These are phyloP conservation scores for Simplicillium aogashimaense DNA, from an alignment of 2,329 filamentous ascomycete species.

Conservation along the genomic window DNA sequence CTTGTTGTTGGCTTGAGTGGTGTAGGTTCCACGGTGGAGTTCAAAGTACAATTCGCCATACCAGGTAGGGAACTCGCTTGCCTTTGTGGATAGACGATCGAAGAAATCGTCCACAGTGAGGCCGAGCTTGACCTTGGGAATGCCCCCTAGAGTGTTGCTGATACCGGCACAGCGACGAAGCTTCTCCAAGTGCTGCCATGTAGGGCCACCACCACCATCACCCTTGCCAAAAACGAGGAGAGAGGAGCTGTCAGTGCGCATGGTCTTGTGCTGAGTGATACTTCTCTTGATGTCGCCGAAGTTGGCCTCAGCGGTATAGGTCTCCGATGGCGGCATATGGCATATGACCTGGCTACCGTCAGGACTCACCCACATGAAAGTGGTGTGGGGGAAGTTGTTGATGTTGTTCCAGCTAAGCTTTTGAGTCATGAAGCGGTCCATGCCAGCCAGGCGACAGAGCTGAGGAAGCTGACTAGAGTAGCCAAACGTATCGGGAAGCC, in stretches of 20 bases:
- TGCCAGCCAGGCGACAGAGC: conserved; percentile 84
- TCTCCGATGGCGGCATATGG: conserved; percentile 94
- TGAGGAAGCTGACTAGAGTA: conserved; percentile 94
- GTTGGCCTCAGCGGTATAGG: conserved; percentile 88
- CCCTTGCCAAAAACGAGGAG: conserved; percentile 93
- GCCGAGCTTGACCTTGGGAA: conserved; percentile 84
- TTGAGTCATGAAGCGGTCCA: conserved; percentile 94
- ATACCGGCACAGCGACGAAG: conserved; percentile 85
- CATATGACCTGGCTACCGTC: conserved; percentile 96
- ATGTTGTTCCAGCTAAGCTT: conserved; percentile 99
- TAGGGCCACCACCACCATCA: conserved; percentile 90
- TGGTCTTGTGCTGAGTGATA: conserved; percentile 84
- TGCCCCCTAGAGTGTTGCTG: conserved; percentile 67
- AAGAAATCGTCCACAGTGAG: conserved; percentile 93
- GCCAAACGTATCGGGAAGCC: conserved; percentile 96
- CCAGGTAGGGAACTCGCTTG: conserved; percentile 78
- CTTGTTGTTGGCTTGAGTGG: conserved; percentile 96
- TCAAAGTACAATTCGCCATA: conserved; percentile 98
- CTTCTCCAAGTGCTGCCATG: conserved; percentile 90
- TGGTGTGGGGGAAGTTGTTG: conserved; percentile 97
- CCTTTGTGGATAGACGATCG: conserved; percentile 71
- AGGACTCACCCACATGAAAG: conserved; percentile 95
- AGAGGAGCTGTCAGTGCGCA: conserved; percentile 86
- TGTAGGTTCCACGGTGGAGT: conserved; percentile 93
- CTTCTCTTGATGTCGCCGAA: conserved; percentile 92